Evolutionary conservation across 2,329 filamentous ascomycete genomes (phyloP).

Genomic region (Trichoderma breve): DNA sequence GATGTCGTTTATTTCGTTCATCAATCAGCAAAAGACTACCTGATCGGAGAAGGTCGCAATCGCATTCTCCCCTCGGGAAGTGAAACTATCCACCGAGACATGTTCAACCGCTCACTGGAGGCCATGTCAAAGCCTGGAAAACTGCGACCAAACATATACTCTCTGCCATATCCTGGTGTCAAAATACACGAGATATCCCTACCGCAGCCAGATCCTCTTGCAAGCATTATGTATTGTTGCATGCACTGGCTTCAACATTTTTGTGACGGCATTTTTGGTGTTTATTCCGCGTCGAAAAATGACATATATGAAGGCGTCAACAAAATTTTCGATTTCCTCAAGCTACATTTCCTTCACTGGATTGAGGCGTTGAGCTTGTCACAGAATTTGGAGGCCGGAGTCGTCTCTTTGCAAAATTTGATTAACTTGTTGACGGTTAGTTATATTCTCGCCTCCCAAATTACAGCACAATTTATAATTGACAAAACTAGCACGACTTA

Average conservation of each 20-base stretch:
- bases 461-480: neutral
- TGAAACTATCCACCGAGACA: neutral
- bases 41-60: neutral
- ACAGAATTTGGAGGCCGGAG: neutral
- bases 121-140: neutral
- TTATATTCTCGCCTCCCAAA: neutral
- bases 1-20: neutral
- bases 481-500: neutral
- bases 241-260: conserved; percentile 25
- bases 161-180: neutral
- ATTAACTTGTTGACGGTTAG: neutral
- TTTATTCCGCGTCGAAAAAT: neutral
- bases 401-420: neutral
- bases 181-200: neutral
- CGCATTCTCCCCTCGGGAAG: neutral
- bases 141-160: neutral
- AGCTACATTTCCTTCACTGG: conserved; percentile 1
- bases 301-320: neutral
- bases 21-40: neutral
- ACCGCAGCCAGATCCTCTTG: neutral
- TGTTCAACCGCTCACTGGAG: neutral
- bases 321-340: neutral
- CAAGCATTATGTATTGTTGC: conserved; percentile 21
- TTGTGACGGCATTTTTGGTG: neutral
- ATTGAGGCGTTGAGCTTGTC: neutral